A percentile compares a stretch with the other conserved stretches of the same genome.
Evolutionary conservation across 2,329 filamentous ascomycete genomes (phyloP).

Genomic region (Pseudogymnoascus sp.): DNA sequence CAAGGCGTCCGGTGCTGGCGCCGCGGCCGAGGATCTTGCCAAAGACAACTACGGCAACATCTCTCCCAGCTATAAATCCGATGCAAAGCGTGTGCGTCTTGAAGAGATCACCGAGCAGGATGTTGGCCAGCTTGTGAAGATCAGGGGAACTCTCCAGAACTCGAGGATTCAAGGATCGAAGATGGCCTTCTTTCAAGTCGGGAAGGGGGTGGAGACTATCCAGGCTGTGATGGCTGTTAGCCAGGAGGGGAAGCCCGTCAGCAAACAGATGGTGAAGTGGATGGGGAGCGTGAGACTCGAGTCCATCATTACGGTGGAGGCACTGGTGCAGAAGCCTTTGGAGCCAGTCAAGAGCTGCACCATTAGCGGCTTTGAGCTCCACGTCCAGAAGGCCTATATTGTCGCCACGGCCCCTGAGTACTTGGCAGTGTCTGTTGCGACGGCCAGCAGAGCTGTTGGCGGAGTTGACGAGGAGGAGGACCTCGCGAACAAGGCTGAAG

Average conservation of each 20-base stretch:
- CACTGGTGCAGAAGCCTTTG: conserved; percentile 68
- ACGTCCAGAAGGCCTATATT: conserved; percentile 77
- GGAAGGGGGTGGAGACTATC: conserved; percentile 66
- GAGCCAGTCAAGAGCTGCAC: conserved; percentile 84
- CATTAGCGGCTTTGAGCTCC: conserved; percentile 74
- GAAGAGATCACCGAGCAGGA: conserved; percentile 55
- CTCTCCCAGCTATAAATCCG: conserved; percentile 49
- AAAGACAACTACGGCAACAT: conserved; percentile 49
- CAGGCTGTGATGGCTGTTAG: conserved; percentile 70
- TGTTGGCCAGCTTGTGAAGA: conserved; percentile 61
- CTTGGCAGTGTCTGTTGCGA: conserved; percentile 49
- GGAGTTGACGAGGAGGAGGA: conserved; percentile 52
- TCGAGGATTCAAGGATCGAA: conserved; percentile 81
- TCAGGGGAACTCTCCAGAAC: conserved; percentile 81
- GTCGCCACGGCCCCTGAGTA: conserved; percentile 55
- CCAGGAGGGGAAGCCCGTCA: conserved; percentile 54
- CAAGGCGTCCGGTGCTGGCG: conserved; percentile 58
- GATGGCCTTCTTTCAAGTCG: conserved; percentile 81
- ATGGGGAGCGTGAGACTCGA: conserved; percentile 66
- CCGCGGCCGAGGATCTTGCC: conserved; percentile 40
- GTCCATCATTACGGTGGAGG: conserved; percentile 76
- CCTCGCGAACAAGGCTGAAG: conserved; percentile 32
- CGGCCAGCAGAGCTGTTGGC: conserved; percentile 46
- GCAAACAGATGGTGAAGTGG: conserved; percentile 93
- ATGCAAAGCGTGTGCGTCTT: conserved; percentile 50